These are phyloP conservation scores for Alternaria burnsii DNA, from an alignment of 2,329 filamentous ascomycete species.

Conservation along the genomic window DNA sequence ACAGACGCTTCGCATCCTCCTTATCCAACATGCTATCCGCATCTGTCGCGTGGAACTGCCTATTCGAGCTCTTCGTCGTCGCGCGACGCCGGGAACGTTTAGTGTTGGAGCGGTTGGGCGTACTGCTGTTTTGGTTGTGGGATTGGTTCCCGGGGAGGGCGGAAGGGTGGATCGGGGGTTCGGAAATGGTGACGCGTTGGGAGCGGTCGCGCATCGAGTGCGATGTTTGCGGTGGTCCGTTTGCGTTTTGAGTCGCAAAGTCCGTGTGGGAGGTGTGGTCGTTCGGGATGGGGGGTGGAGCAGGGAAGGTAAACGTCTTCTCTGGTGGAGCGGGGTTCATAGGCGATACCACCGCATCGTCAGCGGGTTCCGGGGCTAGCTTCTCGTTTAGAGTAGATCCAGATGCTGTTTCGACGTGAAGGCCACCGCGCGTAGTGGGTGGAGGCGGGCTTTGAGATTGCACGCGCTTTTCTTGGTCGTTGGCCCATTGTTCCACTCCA, in stretches of 20 bases:
- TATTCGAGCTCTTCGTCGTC: constrained; percentile 73
- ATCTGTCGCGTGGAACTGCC: constrained; percentile 71
- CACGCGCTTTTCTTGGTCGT: constrained; percentile 48
- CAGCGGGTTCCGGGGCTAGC: constrained; percentile 32
- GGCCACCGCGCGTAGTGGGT: constrained; percentile 9
- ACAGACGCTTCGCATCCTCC: constrained; percentile 80
- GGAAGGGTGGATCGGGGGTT: constrained; percentile 28
- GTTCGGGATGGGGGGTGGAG: constrained; percentile 45
- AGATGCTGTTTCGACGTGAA: constrained; percentile 33
- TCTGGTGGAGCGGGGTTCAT: constrained; percentile 32
- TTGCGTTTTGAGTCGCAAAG: constrained; percentile 14
- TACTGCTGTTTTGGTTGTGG: background rate
- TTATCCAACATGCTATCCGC: constrained; percentile 72
- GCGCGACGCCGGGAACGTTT: constrained; percentile 67
- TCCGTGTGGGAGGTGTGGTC: constrained; percentile 8
- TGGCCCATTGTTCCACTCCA: constrained; percentile 50
- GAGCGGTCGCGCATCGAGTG: constrained; percentile 26
- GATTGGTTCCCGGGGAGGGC: constrained; percentile 1
- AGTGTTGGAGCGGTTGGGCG: constrained; percentile 24
- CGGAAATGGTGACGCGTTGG: constrained; percentile 50
- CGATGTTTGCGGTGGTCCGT: constrained; percentile 9
- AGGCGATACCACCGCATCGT: constrained; percentile 43
- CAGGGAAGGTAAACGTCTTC: constrained; percentile 43
- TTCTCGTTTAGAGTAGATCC: constrained; percentile 46
- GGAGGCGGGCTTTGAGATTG: constrained; percentile 20